Evolutionary conservation across 192 early-diverging fungal species (phyloP), one percentile per base, ranked within the genome.

Genomic region (Linnemannia hyalina): DNA sequence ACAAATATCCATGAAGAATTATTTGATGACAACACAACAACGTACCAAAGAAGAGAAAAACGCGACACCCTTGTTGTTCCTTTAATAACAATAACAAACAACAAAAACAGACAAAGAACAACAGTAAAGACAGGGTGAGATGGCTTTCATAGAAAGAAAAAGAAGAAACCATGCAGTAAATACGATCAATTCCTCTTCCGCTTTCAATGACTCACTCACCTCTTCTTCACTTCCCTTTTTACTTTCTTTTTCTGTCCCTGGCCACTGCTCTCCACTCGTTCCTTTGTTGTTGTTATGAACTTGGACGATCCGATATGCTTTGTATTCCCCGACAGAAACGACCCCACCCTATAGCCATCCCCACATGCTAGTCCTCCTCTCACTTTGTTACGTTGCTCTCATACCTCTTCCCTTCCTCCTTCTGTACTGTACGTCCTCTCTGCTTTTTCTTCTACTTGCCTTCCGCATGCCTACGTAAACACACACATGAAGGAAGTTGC

Each of bases 191-290:
- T 26, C 26, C 0, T 32, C 60, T 65, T 65, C 60, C 60, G n/a
- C 29, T 65, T 23, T 13, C 29, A 65, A 65, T 65, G 60, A 65
- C 60, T 65, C 60, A 65, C 60, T 65, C 60, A 57, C 22, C 52
- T 57, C 60, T 15, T 65, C 60, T 35, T 3, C 26, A 44, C 42
- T 46, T 46, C 0, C 13, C 13, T 46, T 15, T 15, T 46, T 13
- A 3, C 13, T 13, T 15, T 13, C 3, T 44, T 40, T 40, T 40
- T 40, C 38, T 40, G 22, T 60, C 8, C 2, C 23, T 60, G 22
- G 55, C 8, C 9, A 23, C 52, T 55, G 20, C 22, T 6, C 22
- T 15, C 15, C 8, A n/a, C 23, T 57, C 55, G 20, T 26, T 57
- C n/a, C n/a, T 10, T 60, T 52, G 16, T 20, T 52, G 1, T 65